Evolutionary conservation across 371 early-diverging fungal genomes (phyloP).

Genomic region (Synchytrium microbalum): DNA sequence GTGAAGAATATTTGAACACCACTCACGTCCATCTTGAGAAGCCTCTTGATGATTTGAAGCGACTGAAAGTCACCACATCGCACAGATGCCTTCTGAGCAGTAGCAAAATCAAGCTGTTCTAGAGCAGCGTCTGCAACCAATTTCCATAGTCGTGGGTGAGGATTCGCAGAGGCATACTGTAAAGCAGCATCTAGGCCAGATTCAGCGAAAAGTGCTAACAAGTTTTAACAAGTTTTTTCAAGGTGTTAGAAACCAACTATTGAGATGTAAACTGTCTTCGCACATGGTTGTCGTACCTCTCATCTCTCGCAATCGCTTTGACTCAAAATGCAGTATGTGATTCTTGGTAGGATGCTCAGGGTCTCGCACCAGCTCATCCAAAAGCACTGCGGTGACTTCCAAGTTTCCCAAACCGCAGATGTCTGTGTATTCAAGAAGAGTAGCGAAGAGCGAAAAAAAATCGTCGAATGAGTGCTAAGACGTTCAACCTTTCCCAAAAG

Average conservation of each 20-base stretch:
- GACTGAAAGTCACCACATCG: slow-evolving; percentile 38
- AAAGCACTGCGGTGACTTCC: slow-evolving; percentile 32
- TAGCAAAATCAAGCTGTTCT: slow-evolving; percentile 31
- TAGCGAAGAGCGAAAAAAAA: background rate
- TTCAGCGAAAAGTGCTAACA: background rate
- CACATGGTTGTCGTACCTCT: slow-evolving; percentile 20
- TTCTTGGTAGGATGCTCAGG: slow-evolving; percentile 33
- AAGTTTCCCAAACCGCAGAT: slow-evolving; percentile 38
- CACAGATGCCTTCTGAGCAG: slow-evolving; percentile 38
- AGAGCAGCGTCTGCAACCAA: slow-evolving; percentile 41
- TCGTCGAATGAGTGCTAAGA: background rate
- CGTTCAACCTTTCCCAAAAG: background rate
- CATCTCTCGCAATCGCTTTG: slow-evolving; percentile 35
- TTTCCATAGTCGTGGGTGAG: slow-evolving; percentile 45
- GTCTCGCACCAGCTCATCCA: slow-evolving; percentile 41
- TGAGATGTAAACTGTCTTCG: background rate
- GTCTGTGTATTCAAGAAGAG: slow-evolving; percentile 19
- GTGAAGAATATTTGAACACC: background rate
- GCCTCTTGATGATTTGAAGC: slow-evolving; percentile 37
- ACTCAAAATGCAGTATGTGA: slow-evolving; percentile 26
- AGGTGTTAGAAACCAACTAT: background rate
- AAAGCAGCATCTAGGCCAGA: slow-evolving; percentile 30
- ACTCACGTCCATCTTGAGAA: slow-evolving; percentile 37
- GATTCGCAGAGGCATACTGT: slow-evolving; percentile 40
- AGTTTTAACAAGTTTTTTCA: too few species aligned